A percentile compares a stretch with the other conserved stretches of the same genome.
These are phyloP conservation scores for Arthrobotrys iridis DNA, from an alignment of 2,329 filamentous ascomycete species.

Conservation along the genomic window DNA sequence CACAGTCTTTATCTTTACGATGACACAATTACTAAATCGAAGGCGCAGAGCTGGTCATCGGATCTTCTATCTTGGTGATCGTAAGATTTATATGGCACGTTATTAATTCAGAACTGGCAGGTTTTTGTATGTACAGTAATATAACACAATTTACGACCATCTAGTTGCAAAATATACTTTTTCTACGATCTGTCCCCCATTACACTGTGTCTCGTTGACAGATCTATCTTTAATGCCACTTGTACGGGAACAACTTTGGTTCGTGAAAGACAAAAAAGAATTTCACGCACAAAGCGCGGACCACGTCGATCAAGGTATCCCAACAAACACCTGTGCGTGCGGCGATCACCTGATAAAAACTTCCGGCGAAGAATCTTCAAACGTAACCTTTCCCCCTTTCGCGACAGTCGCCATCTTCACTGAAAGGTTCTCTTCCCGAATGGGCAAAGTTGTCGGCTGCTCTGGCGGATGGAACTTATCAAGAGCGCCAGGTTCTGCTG, in stretches of 20 bases:
- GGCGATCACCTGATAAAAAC: slow-evolving; percentile 65
- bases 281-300: too few relatives aligned
- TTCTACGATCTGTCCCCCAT: not conserved
- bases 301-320: not conserved
- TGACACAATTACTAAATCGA: too few relatives aligned
- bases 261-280: too few relatives aligned
- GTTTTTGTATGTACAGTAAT: slow-evolving; percentile 2
- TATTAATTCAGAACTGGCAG: not conserved
- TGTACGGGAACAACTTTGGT: too few relatives aligned
- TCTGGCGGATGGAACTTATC: slow-evolving; percentile 66
- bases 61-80: too few relatives aligned
- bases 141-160: slow-evolving; percentile 6
- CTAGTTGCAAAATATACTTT: slow-evolving; percentile 3
- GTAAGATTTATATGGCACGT: too few relatives aligned
- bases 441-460: slow-evolving; percentile 24
- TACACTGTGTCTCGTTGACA: not conserved
- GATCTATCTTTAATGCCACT: not conserved
- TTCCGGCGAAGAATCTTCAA: slow-evolving; percentile 70
- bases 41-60: too few relatives aligned
- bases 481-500: slow-evolving; percentile 77
- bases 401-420: slow-evolving; percentile 69
- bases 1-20: too few relatives aligned
- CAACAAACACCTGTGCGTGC: not conserved
- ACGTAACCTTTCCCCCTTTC: slow-evolving; percentile 73
- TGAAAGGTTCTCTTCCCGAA: slow-evolving; percentile 58